Conservation (phyloP, 2,329 filamentous ascomycete species). For the Sclerotinia nivalis region DNA sequence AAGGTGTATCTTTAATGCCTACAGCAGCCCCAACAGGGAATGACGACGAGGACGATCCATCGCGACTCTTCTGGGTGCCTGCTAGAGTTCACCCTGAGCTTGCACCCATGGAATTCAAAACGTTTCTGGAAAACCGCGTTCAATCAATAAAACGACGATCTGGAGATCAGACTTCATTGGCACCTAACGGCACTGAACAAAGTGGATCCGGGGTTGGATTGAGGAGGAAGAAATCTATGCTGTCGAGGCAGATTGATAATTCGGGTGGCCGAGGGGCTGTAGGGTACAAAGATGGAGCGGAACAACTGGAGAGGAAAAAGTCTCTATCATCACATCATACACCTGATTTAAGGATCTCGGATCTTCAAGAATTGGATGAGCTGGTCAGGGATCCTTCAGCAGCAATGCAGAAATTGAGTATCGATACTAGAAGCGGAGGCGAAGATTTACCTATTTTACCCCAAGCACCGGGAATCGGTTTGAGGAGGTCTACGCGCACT, state of each 20-base stretch:
- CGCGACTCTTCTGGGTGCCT: constrained; percentile 91
- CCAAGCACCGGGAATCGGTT: constrained; percentile 70
- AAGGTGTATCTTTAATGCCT: constrained; percentile 63
- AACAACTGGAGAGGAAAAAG: constrained; percentile 71
- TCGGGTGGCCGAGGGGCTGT: constrained; percentile 57
- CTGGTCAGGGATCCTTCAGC: constrained; percentile 78
- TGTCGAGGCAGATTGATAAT: constrained; percentile 86
- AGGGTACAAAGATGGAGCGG: constrained; percentile 81
- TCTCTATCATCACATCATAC: constrained; percentile 55
- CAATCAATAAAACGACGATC: constrained; percentile 86
- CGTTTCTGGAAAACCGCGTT: constrained; percentile 89
- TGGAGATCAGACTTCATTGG: constrained; percentile 66
- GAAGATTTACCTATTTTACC: constrained; percentile 86
- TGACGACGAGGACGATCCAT: constrained; percentile 84
- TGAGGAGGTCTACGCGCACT: constrained; percentile 88
- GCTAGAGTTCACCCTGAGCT: constrained; percentile 92
- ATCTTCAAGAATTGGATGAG: constrained; percentile 70
- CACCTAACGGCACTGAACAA: constrained; percentile 55
- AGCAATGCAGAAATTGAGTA: constrained; percentile 66
- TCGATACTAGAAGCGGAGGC: constrained; percentile 36
- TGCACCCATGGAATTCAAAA: constrained; percentile 94
- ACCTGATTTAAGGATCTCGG: constrained; percentile 60
- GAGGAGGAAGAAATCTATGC: constrained; percentile 89
- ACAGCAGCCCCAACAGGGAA: constrained; percentile 69
- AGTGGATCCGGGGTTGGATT: constrained; percentile 60